A percentile compares a stretch with the other conserved stretches of the same genome.
phyloP scores from a whole-genome alignment of 179 eudicot genomes.

The Silene coronaria region DNA sequence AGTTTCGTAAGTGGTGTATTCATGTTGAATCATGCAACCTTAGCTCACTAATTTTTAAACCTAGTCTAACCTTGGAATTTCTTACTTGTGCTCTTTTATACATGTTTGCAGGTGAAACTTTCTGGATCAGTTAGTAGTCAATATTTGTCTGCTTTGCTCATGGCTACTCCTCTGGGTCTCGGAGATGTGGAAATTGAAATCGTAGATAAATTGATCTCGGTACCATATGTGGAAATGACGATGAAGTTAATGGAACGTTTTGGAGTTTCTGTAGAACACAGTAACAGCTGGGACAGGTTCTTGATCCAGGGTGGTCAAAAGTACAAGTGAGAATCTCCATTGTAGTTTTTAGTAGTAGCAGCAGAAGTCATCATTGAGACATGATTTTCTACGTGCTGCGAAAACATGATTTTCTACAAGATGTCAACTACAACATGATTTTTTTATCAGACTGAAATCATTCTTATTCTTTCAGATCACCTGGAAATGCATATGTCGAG shows the following conservation, averaged over 20 bases:
- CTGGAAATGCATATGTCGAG: slow-evolving; percentile 91
- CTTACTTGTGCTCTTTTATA: neutral
- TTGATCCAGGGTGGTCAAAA: slow-evolving; percentile 80
- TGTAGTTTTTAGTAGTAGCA: neutral
- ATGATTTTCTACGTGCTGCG: no score
- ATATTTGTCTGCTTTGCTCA: slow-evolving; percentile 87
- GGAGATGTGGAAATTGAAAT: slow-evolving; percentile 94
- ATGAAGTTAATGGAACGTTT: slow-evolving; percentile 88
- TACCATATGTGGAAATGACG: slow-evolving; percentile 99
- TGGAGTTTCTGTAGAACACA: slow-evolving; percentile 57
- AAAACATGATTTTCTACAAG: no score
- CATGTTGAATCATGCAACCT: no score
- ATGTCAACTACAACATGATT: no score
- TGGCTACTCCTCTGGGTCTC: slow-evolving; percentile 93
- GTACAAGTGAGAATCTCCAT: slow-evolving; percentile 61
- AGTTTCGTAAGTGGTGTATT: no score
- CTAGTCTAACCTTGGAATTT: no score
- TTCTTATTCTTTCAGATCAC: slow-evolving; percentile 51
- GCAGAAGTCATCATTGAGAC: no score
- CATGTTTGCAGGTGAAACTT: slow-evolving; percentile 71
- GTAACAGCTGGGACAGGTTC: slow-evolving; percentile 56
- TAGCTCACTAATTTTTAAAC: no score
- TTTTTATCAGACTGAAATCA: neutral
- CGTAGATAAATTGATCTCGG: slow-evolving; percentile 78
- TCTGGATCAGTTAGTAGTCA: slow-evolving; percentile 97